Evolutionary conservation across 116 monocot genomes (phyloP), one percentile per base, ranked within the genome.

Genomic region (Papilionanthe hybrid): DNA sequence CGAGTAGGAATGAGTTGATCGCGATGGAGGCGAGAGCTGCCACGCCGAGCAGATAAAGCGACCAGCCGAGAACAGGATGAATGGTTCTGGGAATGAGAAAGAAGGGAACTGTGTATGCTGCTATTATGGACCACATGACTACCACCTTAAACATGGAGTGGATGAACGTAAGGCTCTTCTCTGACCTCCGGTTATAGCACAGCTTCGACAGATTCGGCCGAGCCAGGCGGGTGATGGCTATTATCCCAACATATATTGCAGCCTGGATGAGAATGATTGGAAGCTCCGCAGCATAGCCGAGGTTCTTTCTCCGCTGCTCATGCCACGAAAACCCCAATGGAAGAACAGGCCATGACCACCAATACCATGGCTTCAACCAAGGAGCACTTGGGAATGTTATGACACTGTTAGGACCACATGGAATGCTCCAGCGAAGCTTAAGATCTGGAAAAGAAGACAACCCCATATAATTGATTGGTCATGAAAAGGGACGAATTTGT

Each of bases 291-390:
- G 81, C 80, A 72, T 98, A 98, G 95, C 99, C 99, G 7, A 99
- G 53, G 83, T 75, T 85, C 12, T 72, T 55, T 28, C 87, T 72
- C 0, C 90, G 87, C 72, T 83, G 83, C 81, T 90, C 87, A 25
- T 90, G 90, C 90, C 90, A 90, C 17, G 78, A 79, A 65, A 90
- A 72, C 10, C 99, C 99, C 80, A 99, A 82, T 9, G 99, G 99
- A 4, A 99, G 85, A 23, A 95, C 87, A 15, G 99, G 99, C 99
- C 99, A 99, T 27, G 99, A 91, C 94, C 95, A 99, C 99, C 99
- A 99, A 77, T 99, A 99, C 99, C 99, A 99, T 27, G 99, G 99
- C 86, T 99, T 99, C 22, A 99, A 84, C 90, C 85, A 93, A 27
- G 95, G 95, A 8, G 92, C 91, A 68, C 99, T 99, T 17, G 99